These are phyloP conservation scores for Deuterostichococcus epilithicus DNA, from an alignment of 139 green algal species.

Conservation along the genomic window DNA sequence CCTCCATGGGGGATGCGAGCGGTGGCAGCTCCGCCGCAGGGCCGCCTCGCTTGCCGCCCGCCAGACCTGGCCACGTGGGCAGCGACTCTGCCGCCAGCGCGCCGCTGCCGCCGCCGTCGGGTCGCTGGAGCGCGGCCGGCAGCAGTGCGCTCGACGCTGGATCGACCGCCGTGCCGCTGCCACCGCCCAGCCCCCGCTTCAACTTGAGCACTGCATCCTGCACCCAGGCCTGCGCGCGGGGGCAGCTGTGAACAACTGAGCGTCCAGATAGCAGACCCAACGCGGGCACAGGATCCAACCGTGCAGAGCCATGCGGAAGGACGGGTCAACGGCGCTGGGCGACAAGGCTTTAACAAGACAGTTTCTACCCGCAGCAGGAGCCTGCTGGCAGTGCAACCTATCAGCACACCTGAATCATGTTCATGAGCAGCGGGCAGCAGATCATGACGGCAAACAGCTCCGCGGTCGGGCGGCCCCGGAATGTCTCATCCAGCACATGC, in stretches of 20 bases:
- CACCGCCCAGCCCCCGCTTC: background rate
- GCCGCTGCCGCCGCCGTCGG: background rate
- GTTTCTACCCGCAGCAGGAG: background rate
- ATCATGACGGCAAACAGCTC: constrained; percentile 57
- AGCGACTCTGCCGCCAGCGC: background rate
- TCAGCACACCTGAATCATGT: constrained; percentile 37
- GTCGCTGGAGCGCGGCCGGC: too few relatives aligned
- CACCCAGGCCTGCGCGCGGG: constrained; percentile 27
- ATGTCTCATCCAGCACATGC: constrained; percentile 33
- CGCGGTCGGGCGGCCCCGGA: constrained; percentile 35
- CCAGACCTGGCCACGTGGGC: background rate
- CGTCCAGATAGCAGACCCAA: background rate
- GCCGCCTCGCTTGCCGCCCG: background rate
- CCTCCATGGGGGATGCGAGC: background rate
- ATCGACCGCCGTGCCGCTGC: background rate
- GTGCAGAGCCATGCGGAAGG: too few relatives aligned
- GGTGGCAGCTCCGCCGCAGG: background rate
- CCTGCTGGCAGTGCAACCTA: background rate
- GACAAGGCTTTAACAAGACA: background rate
- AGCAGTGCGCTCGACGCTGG: background rate
- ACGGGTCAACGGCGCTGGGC: background rate
- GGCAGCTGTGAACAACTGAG: too few relatives aligned
- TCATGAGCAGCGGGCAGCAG: constrained; percentile 52
- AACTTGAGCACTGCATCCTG: constrained; percentile 38
- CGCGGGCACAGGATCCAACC: background rate